Evolutionary conservation across 805 yeast species (phyloP).

Genomic region (Spathaspora girioi): DNA sequence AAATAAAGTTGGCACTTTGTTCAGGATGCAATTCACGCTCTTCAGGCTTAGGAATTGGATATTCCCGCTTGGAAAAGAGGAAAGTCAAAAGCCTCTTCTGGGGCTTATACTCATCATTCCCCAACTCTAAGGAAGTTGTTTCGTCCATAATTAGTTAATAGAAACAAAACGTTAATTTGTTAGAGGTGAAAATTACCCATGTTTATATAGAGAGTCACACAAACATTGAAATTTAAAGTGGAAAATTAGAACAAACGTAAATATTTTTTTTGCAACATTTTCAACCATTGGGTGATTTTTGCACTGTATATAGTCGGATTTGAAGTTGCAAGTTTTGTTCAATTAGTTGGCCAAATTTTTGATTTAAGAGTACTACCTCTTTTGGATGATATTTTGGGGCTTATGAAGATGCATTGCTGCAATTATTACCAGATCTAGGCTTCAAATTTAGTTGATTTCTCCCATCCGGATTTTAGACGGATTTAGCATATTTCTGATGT

Average conservation of each 20-base stretch:
- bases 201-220: not conserved
- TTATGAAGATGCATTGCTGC: not conserved
- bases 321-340: not conserved
- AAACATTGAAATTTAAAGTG: not conserved
- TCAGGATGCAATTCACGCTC: conserved; percentile 47
- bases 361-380: no score
- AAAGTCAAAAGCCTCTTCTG: conserved; percentile 49
- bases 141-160: conserved; percentile 6
- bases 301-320: not conserved
- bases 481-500: no score
- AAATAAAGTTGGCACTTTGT: conserved; percentile 27
- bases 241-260: not conserved
- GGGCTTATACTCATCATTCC: conserved; percentile 5
- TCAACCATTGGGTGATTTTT: not conserved
- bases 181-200: not conserved
- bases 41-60: conserved; percentile 45
- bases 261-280: not conserved
- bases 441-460: not conserved
- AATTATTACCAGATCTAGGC: not conserved
- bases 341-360: not conserved
- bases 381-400: no score
- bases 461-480: not conserved
- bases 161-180: not conserved
- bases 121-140: conserved; percentile 4
- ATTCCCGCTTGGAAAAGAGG: conserved; percentile 40